Percentiles rank a stretch among this genome's conserved stretches.
phyloP scores from a whole-genome alignment of 192 early-diverging fungal species.

The Rhizophlyctis rosea region DNA sequence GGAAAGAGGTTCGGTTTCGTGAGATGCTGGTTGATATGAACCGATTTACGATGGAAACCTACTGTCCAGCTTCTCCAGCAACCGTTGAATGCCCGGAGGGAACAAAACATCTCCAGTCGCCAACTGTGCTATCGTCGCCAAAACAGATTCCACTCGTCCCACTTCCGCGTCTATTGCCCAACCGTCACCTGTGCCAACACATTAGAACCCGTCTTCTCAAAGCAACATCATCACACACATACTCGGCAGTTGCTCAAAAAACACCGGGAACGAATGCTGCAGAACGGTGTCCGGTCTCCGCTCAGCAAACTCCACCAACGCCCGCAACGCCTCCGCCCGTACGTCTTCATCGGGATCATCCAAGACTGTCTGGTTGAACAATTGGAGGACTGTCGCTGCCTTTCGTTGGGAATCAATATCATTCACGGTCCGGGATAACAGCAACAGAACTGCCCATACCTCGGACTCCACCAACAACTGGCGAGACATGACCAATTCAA shows the following conservation, averaged over 20 bases:
- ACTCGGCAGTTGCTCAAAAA: constrained; percentile 55
- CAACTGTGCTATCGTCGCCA: constrained; percentile 15
- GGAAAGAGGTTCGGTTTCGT: no score
- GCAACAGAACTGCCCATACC: no score
- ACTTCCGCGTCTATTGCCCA: background rate
- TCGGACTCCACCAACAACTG: constrained; percentile 10
- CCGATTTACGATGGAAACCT: constrained; percentile 20
- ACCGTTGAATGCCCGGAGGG: constrained; percentile 32
- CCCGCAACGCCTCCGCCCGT: constrained; percentile 49
- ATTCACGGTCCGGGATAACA: no score
- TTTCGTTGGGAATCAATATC: no score
- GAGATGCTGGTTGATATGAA: no score
- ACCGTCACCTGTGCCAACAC: background rate
- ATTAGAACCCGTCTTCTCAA: background rate
- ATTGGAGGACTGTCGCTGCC: no score
- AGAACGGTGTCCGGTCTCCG: constrained; percentile 46
- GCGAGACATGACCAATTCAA: constrained; percentile 29
- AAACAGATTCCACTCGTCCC: background rate
- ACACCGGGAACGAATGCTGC: constrained; percentile 47
- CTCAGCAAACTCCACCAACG: constrained; percentile 39
- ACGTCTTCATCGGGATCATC: constrained; percentile 14
- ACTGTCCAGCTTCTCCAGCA: constrained; percentile 52
- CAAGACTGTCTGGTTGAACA: constrained; percentile 11
- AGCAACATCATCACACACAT: background rate
- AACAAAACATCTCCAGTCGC: constrained; percentile 47